Evolutionary conservation across 2,329 filamentous ascomycete genomes (phyloP).

Genomic region (Colletotrichum truncatum): DNA sequence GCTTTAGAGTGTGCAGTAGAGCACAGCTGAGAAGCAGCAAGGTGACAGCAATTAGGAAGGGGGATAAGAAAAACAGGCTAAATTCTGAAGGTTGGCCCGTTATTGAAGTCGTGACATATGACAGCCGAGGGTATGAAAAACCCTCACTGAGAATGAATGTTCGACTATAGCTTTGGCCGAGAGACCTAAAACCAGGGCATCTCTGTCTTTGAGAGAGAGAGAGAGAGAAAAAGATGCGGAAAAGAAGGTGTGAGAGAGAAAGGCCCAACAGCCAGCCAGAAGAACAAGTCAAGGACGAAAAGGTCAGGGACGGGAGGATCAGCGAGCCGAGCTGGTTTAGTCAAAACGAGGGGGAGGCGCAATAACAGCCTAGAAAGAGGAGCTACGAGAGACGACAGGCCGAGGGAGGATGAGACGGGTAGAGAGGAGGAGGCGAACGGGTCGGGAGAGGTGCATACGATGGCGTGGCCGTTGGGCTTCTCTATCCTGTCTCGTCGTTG

Average conservation of each 20-base stretch:
- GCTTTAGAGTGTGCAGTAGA: background rate
- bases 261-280: background rate
- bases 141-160: background rate
- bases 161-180: background rate
- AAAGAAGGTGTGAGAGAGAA: background rate
- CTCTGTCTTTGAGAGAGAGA: background rate
- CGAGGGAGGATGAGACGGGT: background rate
- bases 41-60: slow-evolving; percentile 2
- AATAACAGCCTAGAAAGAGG: background rate
- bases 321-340: background rate
- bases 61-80: no score
- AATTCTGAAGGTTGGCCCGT: no score
- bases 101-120: no score
- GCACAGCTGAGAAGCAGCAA: background rate
- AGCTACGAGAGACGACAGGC: background rate
- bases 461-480: background rate
- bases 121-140: background rate
- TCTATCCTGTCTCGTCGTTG: background rate
- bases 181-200: background rate
- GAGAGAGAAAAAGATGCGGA: background rate
- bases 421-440: background rate
- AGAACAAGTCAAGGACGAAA: background rate
- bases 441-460: slow-evolving; percentile 18
- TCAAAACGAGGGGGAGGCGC: background rate
- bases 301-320: background rate